Percentiles rank a stretch among this genome's conserved stretches.
phyloP scores from a whole-genome alignment of 2,329 filamentous ascomycete genomes.

The Apiospora koreana region DNA sequence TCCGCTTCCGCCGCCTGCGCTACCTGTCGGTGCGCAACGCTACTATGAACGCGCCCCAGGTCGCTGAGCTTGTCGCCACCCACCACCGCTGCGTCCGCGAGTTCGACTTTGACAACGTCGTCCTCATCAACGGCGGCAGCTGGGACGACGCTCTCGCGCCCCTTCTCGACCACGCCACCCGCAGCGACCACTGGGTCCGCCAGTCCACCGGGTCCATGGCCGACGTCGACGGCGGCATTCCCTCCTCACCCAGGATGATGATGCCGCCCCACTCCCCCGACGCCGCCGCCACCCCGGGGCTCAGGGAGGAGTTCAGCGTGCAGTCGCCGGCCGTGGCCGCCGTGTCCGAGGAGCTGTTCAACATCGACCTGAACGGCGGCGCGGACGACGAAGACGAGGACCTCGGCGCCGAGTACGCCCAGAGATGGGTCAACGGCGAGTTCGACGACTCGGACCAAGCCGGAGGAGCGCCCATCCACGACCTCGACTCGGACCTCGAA shows the following conservation, averaged over 20 bases:
- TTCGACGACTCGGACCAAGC: not conserved
- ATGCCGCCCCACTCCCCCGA: conserved; percentile 8
- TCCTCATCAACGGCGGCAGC: conserved; percentile 65
- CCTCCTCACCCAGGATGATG: not conserved
- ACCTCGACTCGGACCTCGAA: conserved; percentile 33
- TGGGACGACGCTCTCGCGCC: conserved; percentile 85
- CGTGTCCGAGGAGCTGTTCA: conserved; percentile 51
- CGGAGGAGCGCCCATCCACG: conserved; percentile 15
- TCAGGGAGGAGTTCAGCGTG: conserved; percentile 40
- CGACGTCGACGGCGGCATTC: conserved; percentile 24
- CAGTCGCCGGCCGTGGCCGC: conserved; percentile 57
- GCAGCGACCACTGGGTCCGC: conserved; percentile 44
- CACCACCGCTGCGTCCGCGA: conserved; percentile 72
- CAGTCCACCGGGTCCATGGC: conserved; percentile 38
- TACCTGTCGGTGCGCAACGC: conserved; percentile 73
- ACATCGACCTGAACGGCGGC: conserved; percentile 34
- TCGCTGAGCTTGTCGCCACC: conserved; percentile 65
- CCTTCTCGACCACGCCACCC: conserved; percentile 53
- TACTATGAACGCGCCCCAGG: conserved; percentile 69
- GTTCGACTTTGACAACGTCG: conserved; percentile 78
- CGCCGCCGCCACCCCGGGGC: not conserved
- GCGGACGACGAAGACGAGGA: conserved; percentile 40
- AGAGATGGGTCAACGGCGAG: not conserved
- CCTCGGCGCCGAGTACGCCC: conserved; percentile 36
- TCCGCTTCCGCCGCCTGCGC: conserved; percentile 68